phyloP scores from a whole-genome alignment of 1,284 basidiomycete genomes.

The Leccinum pachyderme region DNA sequence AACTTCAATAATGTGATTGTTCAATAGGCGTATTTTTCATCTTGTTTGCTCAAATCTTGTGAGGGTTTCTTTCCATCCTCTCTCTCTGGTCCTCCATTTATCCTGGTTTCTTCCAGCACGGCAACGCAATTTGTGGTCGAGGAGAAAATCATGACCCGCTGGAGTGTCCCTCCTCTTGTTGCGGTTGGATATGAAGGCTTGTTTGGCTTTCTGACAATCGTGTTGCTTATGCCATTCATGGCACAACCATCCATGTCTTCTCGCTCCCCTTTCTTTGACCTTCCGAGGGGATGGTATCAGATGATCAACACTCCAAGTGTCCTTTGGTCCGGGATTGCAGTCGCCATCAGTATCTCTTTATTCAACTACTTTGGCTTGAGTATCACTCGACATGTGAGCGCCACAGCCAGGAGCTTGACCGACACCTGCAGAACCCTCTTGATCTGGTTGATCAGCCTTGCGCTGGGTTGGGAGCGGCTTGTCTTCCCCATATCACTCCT shows the following conservation, averaged over 20 bases:
- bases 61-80: constrained; percentile 33
- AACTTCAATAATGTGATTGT: constrained; percentile 3
- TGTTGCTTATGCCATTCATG: constrained; percentile 74
- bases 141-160: constrained; percentile 79
- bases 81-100: constrained; percentile 19
- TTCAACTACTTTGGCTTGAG: constrained; percentile 97
- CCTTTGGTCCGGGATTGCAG: constrained; percentile 73
- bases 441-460: constrained; percentile 87
- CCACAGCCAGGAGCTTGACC: constrained; percentile 85
- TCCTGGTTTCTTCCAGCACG: constrained; percentile 49
- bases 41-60: constrained; percentile 97
- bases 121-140: constrained; percentile 95
- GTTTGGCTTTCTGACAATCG: constrained; percentile 82
- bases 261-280: constrained; percentile 85
- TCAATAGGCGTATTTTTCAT: constrained; percentile 81
- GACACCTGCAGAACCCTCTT: constrained; percentile 95
- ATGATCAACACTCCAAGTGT: constrained; percentile 81
- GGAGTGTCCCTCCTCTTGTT: constrained; percentile 87
- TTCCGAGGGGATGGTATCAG: constrained; percentile 87
- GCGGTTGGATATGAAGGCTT: constrained; percentile 95
- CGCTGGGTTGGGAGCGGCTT: constrained; percentile 90
- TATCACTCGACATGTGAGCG: constrained; percentile 88
- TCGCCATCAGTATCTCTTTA: constrained; percentile 82
- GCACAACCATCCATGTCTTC: constrained; percentile 51
- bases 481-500: constrained; percentile 80